Percentiles rank a stretch among this genome's conserved stretches.
Conservation (phyloP, 768 basidiomycete genomes). For the Crassisporium funariophilum region DNA sequence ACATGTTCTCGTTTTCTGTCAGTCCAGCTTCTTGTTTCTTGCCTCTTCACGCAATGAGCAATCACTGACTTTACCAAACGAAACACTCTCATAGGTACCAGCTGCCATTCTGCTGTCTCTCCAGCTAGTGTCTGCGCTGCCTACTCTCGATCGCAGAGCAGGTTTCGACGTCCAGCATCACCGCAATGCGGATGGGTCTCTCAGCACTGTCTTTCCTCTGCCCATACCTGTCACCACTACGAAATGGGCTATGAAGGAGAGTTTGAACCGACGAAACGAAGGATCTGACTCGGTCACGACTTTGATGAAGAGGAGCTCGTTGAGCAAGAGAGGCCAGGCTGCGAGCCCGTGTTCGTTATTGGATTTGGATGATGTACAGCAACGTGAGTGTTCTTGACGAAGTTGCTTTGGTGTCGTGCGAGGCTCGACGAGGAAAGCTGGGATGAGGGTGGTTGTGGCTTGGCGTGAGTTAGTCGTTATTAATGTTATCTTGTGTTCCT, state of each 20-base stretch:
- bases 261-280: neutral
- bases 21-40: conserved; percentile 4
- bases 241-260: neutral
- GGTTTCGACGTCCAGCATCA: neutral
- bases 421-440: conserved; percentile 4
- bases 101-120: neutral
- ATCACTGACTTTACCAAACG: neutral
- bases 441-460: conserved; percentile 15
- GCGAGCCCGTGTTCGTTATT: conserved; percentile 18
- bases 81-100: conserved; percentile 1
- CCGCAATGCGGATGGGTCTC: too few species aligned
- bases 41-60: neutral
- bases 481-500: neutral
- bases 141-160: neutral
- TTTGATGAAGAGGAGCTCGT: conserved; percentile 11
- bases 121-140: neutral
- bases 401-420: neutral
- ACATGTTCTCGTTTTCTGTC: conserved; percentile 9
- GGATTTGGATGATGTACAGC: conserved; percentile 21
- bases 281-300: too few species aligned
- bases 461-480: conserved; percentile 5
- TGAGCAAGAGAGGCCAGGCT: conserved; percentile 13
- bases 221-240: neutral
- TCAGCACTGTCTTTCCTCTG: neutral
- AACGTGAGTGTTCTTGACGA: conserved; percentile 10